Evolutionary conservation across 106 monocot genomes (phyloP).

Genomic region (Gastrodia elata): DNA sequence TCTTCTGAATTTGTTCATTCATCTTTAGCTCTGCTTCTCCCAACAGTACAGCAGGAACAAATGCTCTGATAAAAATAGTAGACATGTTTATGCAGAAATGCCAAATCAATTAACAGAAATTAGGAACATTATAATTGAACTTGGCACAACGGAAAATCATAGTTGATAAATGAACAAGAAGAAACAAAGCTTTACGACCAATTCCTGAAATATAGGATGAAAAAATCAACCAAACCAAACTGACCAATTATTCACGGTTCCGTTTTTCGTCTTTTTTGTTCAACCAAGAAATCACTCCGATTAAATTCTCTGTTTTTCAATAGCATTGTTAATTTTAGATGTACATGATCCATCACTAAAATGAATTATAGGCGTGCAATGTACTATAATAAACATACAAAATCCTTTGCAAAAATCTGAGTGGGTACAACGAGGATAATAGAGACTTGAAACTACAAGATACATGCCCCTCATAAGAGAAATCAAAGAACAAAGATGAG

Average conservation of each 20-base stretch:
- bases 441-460: background rate
- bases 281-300: no score
- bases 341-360: background rate
- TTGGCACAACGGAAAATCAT: background rate
- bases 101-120: background rate
- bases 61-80: conserved; percentile 46
- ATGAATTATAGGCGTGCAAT: background rate
- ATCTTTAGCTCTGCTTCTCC: conserved; percentile 83
- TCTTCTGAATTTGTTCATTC: conserved; percentile 48
- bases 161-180: background rate
- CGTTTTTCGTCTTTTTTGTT: no score
- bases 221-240: background rate
- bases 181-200: background rate
- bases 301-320: background rate
- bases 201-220: background rate
- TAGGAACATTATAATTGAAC: background rate
- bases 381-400: background rate
- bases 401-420: background rate
- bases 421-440: background rate
- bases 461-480: background rate
- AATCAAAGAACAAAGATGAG: background rate
- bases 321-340: background rate
- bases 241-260: no score
- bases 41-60: conserved; percentile 94
- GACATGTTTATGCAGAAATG: background rate